Evolutionary conservation across 371 early-diverging fungal species (phyloP).

Genomic region (Funneliformis caledonium): DNA sequence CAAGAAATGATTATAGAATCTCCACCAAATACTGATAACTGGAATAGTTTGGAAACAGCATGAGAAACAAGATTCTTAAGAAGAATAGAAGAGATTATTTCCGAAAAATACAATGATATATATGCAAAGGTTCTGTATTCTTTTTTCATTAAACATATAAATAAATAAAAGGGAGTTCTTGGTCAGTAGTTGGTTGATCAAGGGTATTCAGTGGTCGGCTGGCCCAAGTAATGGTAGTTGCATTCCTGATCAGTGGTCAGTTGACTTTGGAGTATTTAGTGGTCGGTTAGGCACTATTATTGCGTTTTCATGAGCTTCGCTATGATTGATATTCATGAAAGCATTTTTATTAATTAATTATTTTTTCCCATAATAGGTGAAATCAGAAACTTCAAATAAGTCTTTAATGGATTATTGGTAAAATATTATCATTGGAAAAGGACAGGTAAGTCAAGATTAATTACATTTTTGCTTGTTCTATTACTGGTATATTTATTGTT

Average conservation of each 20-base stretch:
- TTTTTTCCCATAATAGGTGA: too few relatives aligned
- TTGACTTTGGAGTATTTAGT: conserved; percentile 30
- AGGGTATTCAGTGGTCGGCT: conserved; percentile 36
- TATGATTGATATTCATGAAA: conserved; percentile 18
- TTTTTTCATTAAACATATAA: background rate
- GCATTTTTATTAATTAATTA: conserved; percentile 9
- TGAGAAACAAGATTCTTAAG: conserved; percentile 34
- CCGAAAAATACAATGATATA: conserved; percentile 20
- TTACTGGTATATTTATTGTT: too few relatives aligned
- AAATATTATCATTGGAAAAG: too few relatives aligned
- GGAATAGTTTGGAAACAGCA: conserved; percentile 18
- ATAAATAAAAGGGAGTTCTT: conserved; percentile 29
- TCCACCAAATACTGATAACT: conserved; percentile 22
- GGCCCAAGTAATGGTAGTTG: conserved; percentile 39
- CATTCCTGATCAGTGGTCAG: conserved; percentile 27
- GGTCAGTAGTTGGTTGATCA: conserved; percentile 22
- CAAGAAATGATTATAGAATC: conserved; percentile 26
- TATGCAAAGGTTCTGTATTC: conserved; percentile 10
- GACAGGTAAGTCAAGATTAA: too few relatives aligned
- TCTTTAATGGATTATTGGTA: too few relatives aligned
- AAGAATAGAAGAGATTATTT: conserved; percentile 3
- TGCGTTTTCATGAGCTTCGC: background rate
- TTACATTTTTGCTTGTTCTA: too few relatives aligned
- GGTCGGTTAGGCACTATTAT: conserved; percentile 30
- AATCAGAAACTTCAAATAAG: too few relatives aligned